Percentiles rank a stretch among this genome's conserved stretches.
These are phyloP conservation scores for Rugonectria rugulosa DNA, from an alignment of 2,329 filamentous ascomycete genomes.

Conservation along the genomic window DNA sequence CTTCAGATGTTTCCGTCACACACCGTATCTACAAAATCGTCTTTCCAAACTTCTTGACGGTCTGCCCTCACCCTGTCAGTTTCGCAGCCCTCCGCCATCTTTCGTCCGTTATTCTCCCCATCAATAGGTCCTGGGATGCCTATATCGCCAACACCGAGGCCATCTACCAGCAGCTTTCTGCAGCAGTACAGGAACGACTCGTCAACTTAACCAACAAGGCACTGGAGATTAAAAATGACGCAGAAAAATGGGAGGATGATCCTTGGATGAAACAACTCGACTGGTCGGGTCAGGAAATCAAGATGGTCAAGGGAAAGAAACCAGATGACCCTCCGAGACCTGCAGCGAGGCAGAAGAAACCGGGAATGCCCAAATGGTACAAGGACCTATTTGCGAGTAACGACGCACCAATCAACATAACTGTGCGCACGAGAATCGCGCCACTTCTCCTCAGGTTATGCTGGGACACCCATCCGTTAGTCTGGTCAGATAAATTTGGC, in stretches of 20 bases:
- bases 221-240: conserved; percentile 73
- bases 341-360: conserved; percentile 86
- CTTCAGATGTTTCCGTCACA: conserved; percentile 90
- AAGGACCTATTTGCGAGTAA: conserved; percentile 83
- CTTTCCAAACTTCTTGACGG: conserved; percentile 86
- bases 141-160: conserved; percentile 87
- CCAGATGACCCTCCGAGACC: conserved; percentile 82
- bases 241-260: conserved; percentile 76
- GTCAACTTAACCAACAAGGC: conserved; percentile 79
- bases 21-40: conserved; percentile 95
- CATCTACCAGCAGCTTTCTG: conserved; percentile 79
- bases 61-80: conserved; percentile 95
- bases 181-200: conserved; percentile 80
- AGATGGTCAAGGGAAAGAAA: conserved; percentile 90
- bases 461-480: conserved; percentile 88
- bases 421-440: conserved; percentile 86
- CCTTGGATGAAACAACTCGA: conserved; percentile 94
- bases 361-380: conserved; percentile 96
- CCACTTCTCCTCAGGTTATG: conserved; percentile 82
- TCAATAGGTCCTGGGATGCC: conserved; percentile 85
- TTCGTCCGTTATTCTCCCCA: conserved; percentile 90
- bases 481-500: conserved; percentile 92
- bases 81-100: conserved; percentile 93
- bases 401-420: conserved; percentile 74
- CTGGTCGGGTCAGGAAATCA: conserved; percentile 93